Evolutionary conservation across 1,139 yeast genomes (phyloP), one percentile per base, ranked within the genome.

Genomic region (Kurtzmaniella quercitrusa): DNA sequence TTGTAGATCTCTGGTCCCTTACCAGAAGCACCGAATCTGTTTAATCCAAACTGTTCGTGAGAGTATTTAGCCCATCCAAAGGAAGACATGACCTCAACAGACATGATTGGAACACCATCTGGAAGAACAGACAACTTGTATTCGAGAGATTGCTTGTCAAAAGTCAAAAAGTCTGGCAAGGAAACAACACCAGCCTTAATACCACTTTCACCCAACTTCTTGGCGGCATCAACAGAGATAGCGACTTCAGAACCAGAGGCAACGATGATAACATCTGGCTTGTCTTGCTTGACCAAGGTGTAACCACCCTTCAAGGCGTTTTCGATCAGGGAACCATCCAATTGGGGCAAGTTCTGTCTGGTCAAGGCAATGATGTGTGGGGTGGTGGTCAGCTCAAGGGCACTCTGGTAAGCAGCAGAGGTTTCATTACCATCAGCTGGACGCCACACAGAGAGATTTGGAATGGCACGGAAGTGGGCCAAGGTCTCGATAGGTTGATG

Each of bases 371-470:
- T 75, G 60, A 94, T 75, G 48, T 94, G 79, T 55, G 99, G 98
- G 46, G 96, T 89, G 58, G 76, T 72, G 50, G 71, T 77, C 48
- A 84, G 73, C 63, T 78, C 81, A 52, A 93, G 60, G 46, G 98
- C 88, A 56, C 76, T 75, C 71, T 79, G 73, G 82, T 93, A 93
- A 53, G 98, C 96, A 62, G 98, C 99, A 55, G 97, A 87, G 55
- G 87, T 85, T 77, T 93, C 99, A 70, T 93, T 93, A 77, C 99
- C 99, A 68, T 94, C 98, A 64, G 98, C 98, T 58, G 98, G 98
- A 81, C 99, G 89, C 98, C 98, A 93, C 50, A 93, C 98, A 67
- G 85, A 81, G 59, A 82, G 63, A 79, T 94, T 94, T 75, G 99
- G 99, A 60, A 81, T 67, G 55, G 98, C 96, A 80, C 99, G 89